phyloP scores from a whole-genome alignment of 257 asterid genomes.

The Solanum lycopersicoides region DNA sequence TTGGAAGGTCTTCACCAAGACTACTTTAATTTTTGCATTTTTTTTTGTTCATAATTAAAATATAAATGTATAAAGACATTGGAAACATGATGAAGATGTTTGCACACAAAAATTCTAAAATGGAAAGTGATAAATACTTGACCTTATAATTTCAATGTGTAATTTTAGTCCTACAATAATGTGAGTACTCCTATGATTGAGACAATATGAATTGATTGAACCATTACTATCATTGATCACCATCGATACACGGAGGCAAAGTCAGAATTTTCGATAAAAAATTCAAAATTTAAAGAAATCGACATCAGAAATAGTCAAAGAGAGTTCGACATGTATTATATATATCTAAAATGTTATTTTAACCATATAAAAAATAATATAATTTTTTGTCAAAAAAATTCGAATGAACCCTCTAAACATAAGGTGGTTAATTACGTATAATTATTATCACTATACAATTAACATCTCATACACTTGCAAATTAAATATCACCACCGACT shows the following conservation, averaged over 20 bases:
- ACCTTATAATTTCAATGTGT: neutral
- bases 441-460: neutral
- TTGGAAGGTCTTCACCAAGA: neutral
- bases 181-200: neutral
- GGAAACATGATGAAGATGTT: neutral
- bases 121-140: neutral
- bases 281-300: too few relatives aligned
- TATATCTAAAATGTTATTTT: too few relatives aligned
- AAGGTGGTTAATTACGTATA: neutral
- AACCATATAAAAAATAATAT: too few relatives aligned
- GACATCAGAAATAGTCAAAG: fast-evolving
- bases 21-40: neutral
- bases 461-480: neutral
- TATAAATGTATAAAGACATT: neutral
- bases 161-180: neutral
- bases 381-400: too few relatives aligned
- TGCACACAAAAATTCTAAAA: neutral
- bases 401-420: too few relatives aligned
- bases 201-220: neutral
- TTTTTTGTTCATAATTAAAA: neutral
- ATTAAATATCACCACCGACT: neutral
- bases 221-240: neutral
- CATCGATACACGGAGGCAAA: neutral
- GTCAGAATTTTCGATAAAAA: fast-evolving
- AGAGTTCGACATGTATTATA: fast-evolving